These are phyloP conservation scores for Platismatia glauca DNA, from an alignment of 495 filamentous ascomycete genomes.

Conservation along the genomic window DNA sequence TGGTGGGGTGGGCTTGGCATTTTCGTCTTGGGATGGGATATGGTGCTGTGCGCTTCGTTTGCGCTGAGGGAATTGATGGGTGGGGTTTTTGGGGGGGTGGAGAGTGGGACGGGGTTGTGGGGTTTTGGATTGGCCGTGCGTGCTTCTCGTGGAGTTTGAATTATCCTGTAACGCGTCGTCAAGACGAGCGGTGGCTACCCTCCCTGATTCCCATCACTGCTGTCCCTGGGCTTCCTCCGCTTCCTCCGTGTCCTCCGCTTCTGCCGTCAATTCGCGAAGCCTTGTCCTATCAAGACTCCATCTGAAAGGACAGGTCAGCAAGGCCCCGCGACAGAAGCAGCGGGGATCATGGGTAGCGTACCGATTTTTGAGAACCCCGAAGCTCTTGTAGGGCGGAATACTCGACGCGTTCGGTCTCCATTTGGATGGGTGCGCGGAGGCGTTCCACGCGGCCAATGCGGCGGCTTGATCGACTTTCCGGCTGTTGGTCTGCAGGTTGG, in stretches of 20 bases:
- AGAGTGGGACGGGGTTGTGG: no score
- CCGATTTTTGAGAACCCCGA: neutral
- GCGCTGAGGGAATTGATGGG: no score
- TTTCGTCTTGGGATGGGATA: no score
- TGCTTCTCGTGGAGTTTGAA: no score
- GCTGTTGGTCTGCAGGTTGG: neutral
- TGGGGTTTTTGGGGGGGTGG: no score
- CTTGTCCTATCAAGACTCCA: neutral
- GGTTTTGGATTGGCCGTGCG: no score
- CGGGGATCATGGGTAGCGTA: neutral
- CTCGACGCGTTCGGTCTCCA: neutral
- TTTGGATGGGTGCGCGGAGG: neutral
- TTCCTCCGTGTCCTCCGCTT: neutral
- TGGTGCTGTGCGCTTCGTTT: no score
- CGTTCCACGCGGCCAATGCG: neutral
- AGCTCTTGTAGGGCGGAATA: neutral
- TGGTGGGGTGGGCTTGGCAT: no score
- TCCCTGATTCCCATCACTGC: no score
- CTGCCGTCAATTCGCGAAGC: neutral
- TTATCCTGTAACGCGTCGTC: no score
- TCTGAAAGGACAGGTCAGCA: neutral
- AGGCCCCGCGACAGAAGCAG: neutral
- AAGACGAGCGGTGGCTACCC: no score
- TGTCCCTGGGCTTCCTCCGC: neutral
- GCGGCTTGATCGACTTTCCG: neutral